A percentile compares a stretch with the other conserved stretches of the same genome.
Evolutionary conservation across 257 asterid species (phyloP).

Genomic region (Scutellaria minor): DNA sequence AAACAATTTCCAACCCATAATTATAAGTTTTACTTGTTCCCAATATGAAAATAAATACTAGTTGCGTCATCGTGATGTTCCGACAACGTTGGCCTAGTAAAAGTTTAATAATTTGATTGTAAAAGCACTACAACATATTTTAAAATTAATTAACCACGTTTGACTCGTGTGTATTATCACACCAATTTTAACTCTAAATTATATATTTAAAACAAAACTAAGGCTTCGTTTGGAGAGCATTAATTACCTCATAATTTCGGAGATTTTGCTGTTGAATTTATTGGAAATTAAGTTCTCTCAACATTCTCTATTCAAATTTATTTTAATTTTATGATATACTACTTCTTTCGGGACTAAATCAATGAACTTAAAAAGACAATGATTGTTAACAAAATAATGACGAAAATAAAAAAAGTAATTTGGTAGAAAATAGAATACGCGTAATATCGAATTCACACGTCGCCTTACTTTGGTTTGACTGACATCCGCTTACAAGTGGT

Average conservation of each 20-base stretch:
- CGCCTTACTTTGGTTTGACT: constrained; percentile 28
- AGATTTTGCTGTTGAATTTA: too few relatives aligned
- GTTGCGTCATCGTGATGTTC: not conserved
- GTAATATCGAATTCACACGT: constrained; percentile 17
- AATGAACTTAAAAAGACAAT: constrained; percentile 5
- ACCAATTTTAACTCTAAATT: too few relatives aligned
- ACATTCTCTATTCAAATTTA: too few relatives aligned
- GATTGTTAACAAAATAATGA: not conserved
- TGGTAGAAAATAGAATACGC: constrained; percentile 8
- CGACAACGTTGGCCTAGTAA: not conserved
- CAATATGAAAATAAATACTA: too few relatives aligned
- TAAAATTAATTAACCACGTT: not conserved
- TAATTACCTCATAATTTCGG: too few relatives aligned
- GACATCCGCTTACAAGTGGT: not conserved
- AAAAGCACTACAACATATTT: not conserved
- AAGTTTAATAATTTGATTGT: not conserved
- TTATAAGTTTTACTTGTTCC: too few relatives aligned
- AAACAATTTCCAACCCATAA: too few relatives aligned
- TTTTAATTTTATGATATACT: not conserved
- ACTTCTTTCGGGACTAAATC: constrained; percentile 7
- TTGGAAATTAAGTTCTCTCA: too few relatives aligned
- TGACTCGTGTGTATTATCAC: too few relatives aligned
- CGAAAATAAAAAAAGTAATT: not conserved
- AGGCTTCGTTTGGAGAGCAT: not conserved
- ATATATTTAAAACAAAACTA: not conserved